Evolutionary conservation across 139 green algal species (phyloP), one percentile per base, ranked within the genome.

Genomic region (Chlorella vulgaris): DNA sequence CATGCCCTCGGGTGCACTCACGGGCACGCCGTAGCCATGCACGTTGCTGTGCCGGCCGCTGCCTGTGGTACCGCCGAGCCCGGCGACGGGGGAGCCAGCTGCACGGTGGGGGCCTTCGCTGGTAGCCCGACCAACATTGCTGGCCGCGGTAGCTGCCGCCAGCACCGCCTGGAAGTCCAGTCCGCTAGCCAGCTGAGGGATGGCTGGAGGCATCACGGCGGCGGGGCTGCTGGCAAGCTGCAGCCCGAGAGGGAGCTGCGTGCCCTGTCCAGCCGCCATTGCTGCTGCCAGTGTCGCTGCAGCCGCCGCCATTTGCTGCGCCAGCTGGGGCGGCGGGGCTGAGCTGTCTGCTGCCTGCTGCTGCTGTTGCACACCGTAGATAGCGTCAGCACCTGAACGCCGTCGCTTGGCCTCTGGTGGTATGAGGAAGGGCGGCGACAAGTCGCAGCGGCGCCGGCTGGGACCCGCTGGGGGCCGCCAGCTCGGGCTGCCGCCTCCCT

Each of bases 21-120:
- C 42, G 31, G 75, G 39, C 35, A 73, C 42, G 51, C 63, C 63
- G 33, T 62, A 81, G 42, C 63, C 42, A 1, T 75, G 63, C 31
- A 62, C 38, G 31, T 51, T 66, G 1, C 6, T 69, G 74, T 2
- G 0, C 2, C 74, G 19, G 39, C 61, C 28, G 47, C 74, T 69
- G 74, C 74, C n/a, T 7, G 2, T 2, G 28, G 6, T 61, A 47
- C 7, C 10, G 50, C 8, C 28, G 38, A 15, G 13, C 47, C 47
- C 47, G 10, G 47, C 47, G 10, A 15, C 47, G 10, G 47, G 15
- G 47, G 13, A 24, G 47, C 47, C 47, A n/a, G n/a, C n/a, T n/a
- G n/a, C n/a, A n/a, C n/a, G n/a, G n/a, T n/a, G n/a, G n/a, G n/a
- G n/a, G n/a, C n/a, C n/a, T n/a, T n/a, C n/a, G n/a, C n/a, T n/a